phyloP scores from a whole-genome alignment of 2,329 filamentous ascomycete species.

The Leptodontidium sp. region DNA sequence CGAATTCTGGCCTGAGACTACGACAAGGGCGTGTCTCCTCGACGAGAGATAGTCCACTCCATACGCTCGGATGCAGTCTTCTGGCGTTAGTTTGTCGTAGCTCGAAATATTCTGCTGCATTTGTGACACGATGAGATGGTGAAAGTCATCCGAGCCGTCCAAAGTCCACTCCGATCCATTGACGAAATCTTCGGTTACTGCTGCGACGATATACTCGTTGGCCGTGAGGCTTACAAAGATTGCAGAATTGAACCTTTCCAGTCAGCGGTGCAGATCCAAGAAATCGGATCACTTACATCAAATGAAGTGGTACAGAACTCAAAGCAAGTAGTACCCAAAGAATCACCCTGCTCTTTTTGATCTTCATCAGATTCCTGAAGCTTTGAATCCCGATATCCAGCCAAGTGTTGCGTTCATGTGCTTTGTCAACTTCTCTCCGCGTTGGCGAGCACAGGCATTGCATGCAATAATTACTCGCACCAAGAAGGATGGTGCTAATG shows the following conservation, averaged over 20 bases:
- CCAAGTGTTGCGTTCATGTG: slow-evolving; percentile 52
- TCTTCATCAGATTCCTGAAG: slow-evolving; percentile 47
- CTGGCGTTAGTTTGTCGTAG: slow-evolving; percentile 27
- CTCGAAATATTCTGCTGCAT: slow-evolving; percentile 34
- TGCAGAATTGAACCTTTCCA: slow-evolving; percentile 35
- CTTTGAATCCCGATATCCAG: slow-evolving; percentile 56
- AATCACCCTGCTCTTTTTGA: slow-evolving; percentile 25
- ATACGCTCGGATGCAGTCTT: slow-evolving; percentile 32
- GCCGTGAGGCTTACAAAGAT: slow-evolving; percentile 36
- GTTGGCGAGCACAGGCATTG: slow-evolving; percentile 60
- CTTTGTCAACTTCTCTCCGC: slow-evolving; percentile 56
- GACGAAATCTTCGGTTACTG: slow-evolving; percentile 33
- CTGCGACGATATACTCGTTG: slow-evolving; percentile 34
- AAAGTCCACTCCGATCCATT: slow-evolving; percentile 32
- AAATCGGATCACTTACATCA: slow-evolving; percentile 31
- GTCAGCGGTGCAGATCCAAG: neutral
- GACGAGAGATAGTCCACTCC: slow-evolving; percentile 32
- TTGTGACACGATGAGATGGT: slow-evolving; percentile 24
- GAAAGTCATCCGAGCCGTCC: slow-evolving; percentile 22
- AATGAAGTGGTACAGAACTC: slow-evolving; percentile 39
- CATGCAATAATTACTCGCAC: slow-evolving; percentile 60
- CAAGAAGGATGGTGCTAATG: slow-evolving; percentile 54
- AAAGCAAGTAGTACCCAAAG: slow-evolving; percentile 36
- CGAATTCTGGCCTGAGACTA: slow-evolving; percentile 26
- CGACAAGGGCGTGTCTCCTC: slow-evolving; percentile 29